Base-by-base conservation (phyloP, 345 rosid genomes). In the Salix koriyanagi region DNA sequence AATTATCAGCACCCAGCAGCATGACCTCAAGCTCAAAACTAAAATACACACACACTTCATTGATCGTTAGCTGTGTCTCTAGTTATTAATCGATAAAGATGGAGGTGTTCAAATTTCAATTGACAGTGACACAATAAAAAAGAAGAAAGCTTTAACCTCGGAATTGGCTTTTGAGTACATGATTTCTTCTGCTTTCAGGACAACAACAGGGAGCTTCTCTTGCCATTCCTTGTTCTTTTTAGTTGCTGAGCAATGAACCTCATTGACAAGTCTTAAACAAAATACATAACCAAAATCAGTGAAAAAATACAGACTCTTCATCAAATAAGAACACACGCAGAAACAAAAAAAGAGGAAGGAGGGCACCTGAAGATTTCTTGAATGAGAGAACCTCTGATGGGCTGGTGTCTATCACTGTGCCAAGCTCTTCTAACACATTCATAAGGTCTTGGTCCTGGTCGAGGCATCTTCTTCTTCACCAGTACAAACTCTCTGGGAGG, bases 201-300 rank as follows among this genome's bases (percentile, higher is more conserved):
- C 91, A 71, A 91, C 95, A 83, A 88, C 76, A 19, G 92, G 95
- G 39, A 91, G 89, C 77, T 91, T 91, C 78, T 91, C 89, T 74
- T 87, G 90, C 95, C 95, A 91, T 82, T 89, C 92, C 78, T 88
- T 89, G 88, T 91, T 91, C 86, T 87, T 89, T 86, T 81, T 89
- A 2, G 89, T 91, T 26, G 87, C 80, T 0, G 85, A 50, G 71
- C 84, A 70, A 79, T 89, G 95, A 75, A 81, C 75, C 86, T 85
- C 93, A 75, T 81, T 81, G 44, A 83, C 95, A 41, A 91, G 84
- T 79, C 95, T 91, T 91, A 61, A 81, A 25, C 39, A 62, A 72
- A 39, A 72, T 0, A 50, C 75, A 58, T 4, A 15, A 7, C 26
- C 72, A 48, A 69, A 70, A 70, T 46, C 25, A 34, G 71, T 60